A percentile compares a stretch with the other conserved stretches of the same genome.
Conservation (phyloP, 1,139 yeast species). For the Kodamaea arcana region DNA sequence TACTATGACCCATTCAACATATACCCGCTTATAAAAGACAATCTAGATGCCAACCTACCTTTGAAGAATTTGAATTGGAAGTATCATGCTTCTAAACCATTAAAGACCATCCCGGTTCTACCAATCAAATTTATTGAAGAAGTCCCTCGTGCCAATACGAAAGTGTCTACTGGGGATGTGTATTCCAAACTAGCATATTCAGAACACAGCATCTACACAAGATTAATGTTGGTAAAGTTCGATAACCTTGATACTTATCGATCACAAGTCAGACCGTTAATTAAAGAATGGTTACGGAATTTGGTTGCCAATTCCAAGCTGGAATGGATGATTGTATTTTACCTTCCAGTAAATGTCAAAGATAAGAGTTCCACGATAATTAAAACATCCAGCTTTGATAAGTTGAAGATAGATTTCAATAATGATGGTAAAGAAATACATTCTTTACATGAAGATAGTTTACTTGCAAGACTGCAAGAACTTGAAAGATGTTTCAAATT, state of each 20-base stretch:
- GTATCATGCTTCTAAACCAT: slow-evolving; percentile 47
- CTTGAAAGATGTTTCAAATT: slow-evolving; percentile 38
- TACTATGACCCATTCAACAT: slow-evolving; percentile 85
- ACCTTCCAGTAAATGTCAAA: slow-evolving; percentile 43
- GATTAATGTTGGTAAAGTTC: slow-evolving; percentile 66
- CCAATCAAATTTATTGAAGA: slow-evolving; percentile 63
- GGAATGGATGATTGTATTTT: slow-evolving; percentile 65
- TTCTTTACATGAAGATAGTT: slow-evolving; percentile 3
- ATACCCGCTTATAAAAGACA: slow-evolving; percentile 50
- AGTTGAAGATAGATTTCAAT: slow-evolving; percentile 64
- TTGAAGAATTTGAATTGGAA: slow-evolving; percentile 81
- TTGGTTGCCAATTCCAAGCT: slow-evolving; percentile 40
- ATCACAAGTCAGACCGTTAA: slow-evolving; percentile 72
- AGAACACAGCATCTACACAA: slow-evolving; percentile 49
- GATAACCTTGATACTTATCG: slow-evolving; percentile 71
- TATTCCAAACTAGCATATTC: slow-evolving; percentile 1
- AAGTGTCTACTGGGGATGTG: not conserved
- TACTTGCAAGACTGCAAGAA: slow-evolving; percentile 4
- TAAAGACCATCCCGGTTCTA: slow-evolving; percentile 65
- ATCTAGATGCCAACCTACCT: slow-evolving; percentile 54
- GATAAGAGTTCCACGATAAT: slow-evolving; percentile 41
- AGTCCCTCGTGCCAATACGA: slow-evolving; percentile 31
- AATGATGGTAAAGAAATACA: slow-evolving; percentile 36
- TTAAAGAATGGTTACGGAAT: slow-evolving; percentile 72
- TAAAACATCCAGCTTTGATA: slow-evolving; percentile 58